Base-by-base conservation (phyloP, 805 yeast genomes). In the Yarrowia osloensis region DNA sequence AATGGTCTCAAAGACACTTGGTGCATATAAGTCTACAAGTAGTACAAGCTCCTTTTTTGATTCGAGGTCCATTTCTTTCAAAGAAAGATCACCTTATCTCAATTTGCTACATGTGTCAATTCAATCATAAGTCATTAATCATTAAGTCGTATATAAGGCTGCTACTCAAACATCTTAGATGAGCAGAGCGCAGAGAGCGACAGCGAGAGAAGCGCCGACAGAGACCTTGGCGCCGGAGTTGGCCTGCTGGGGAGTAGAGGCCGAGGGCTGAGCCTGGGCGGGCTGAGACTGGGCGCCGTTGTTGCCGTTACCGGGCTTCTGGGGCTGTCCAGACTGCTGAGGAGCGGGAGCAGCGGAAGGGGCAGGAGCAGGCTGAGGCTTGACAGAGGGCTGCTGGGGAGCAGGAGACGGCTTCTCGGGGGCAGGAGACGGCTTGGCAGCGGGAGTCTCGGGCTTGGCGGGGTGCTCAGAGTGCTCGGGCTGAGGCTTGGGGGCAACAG, bases 161-260 rank as follows among this genome's bases (percentile, higher is more conserved):
- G n/a, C n/a, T n/a, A n/a, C n/a, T n/a, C n/a, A n/a, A n/a, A n/a
- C n/a, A n/a, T n/a, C 63, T 44, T 59, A 61, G 50, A 61, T 61
- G 19, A 61, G 54, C 31, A 40, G 44, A n/a, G 44, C 66, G 4
- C 24, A 8, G n/a, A 61, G 54, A 11, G 66, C 66, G 22, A 22
- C 54, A 15, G 22, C 54, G 19, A 15, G 33, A 33, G 37, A 4
- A 12, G 22, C 35, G 9, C 35, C 52, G 24, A 28, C 40, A 6
- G 50, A 29, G 40, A n/a, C 17, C 66, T 61, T 61, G 44, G 54
- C 17, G n/a, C 44, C 66, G 33, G 66, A 35, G 54, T 61, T 61
- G 21, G 66, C 66, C 66, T 61, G 66, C 7, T 15, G 26, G n/a
- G 66, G 66, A 31, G 54, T 29, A 33, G 54, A 44, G n/a, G 39